phyloP scores from a whole-genome alignment of 768 basidiomycete genomes.

The Pseudohyphozyma bogoriensis region DNA sequence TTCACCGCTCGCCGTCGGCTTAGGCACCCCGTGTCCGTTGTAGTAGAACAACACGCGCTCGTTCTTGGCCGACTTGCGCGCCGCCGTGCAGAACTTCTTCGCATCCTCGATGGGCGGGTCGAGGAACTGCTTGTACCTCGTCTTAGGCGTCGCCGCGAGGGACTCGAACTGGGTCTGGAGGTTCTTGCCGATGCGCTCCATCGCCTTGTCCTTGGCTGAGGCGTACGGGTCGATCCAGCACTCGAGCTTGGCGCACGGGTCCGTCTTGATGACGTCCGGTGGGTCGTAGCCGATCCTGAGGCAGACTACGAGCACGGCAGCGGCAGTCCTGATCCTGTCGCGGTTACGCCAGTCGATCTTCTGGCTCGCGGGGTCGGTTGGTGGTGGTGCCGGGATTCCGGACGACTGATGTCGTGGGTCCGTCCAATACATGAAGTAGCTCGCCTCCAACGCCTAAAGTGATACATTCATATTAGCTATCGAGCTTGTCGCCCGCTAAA shows the following conservation, averaged over 20 bases:
- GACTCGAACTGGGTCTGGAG: conserved; percentile 92
- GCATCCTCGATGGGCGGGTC: conserved; percentile 93
- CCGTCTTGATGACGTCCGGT: conserved; percentile 93
- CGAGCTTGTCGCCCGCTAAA: not conserved
- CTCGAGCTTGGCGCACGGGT: conserved; percentile 86
- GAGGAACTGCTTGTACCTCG: conserved; percentile 72
- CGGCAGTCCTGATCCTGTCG: conserved; percentile 89
- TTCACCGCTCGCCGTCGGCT: conserved; percentile 85
- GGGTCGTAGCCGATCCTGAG: conserved; percentile 97
- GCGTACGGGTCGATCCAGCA: conserved; percentile 96
- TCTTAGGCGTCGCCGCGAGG: conserved; percentile 76
- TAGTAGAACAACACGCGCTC: conserved; percentile 94
- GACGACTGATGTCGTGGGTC: conserved; percentile 29
- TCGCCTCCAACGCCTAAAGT: conserved; percentile 28
- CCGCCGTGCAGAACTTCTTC: conserved; percentile 67
- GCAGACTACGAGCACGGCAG: conserved; percentile 64
- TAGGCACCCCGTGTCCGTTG: conserved; percentile 96
- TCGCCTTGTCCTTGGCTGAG: conserved; percentile 81
- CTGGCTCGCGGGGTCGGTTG: conserved; percentile 34
- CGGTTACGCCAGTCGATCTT: conserved; percentile 88
- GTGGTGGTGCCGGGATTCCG: conserved; percentile 24
- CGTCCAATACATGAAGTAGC: conserved; percentile 33
- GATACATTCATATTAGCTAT: not conserved
- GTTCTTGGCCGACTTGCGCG: conserved; percentile 81
- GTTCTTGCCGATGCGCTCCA: conserved; percentile 86